Evolutionary conservation across 805 yeast species (phyloP).

Genomic region (Lipomyces chichibuensis): DNA sequence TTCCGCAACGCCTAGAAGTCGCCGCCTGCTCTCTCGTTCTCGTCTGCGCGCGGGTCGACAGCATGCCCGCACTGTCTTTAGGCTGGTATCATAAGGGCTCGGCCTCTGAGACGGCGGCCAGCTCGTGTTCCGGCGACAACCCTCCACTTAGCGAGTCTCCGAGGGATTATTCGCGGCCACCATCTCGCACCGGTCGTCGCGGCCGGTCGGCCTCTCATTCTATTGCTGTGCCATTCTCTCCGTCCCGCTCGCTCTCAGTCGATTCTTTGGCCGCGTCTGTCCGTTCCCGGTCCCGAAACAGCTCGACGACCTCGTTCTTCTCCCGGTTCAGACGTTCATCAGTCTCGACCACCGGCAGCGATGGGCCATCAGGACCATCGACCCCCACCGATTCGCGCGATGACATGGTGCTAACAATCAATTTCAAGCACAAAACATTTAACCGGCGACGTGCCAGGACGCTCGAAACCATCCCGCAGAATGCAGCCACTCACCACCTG

Average conservation of each 20-base stretch:
- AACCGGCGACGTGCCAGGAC: conserved; percentile 34
- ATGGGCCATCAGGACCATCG: background rate
- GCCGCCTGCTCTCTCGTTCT: conserved; percentile 1
- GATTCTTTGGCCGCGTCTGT: conserved; percentile 21
- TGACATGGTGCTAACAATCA: conserved; percentile 16
- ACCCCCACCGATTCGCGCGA: conserved; percentile 19
- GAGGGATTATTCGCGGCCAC: conserved; percentile 15
- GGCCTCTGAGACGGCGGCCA: conserved; percentile 9
- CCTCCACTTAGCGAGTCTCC: background rate
- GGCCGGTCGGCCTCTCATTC: conserved; percentile 13
- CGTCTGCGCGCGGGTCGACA: conserved; percentile 3
- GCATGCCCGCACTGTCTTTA: conserved; percentile 14
- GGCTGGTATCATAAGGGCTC: conserved; percentile 14
- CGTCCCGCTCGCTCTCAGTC: conserved; percentile 26
- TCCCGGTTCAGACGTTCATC: conserved; percentile 31
- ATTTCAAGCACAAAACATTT: conserved; percentile 7
- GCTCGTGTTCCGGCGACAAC: background rate
- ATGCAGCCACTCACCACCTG: conserved; percentile 13
- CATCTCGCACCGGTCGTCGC: conserved; percentile 19
- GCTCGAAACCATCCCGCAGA: conserved; percentile 35
- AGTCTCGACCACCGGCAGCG: conserved; percentile 25
- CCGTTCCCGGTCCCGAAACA: conserved; percentile 12
- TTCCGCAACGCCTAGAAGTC: background rate
- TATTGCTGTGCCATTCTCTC: conserved; percentile 9
- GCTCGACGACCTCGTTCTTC: conserved; percentile 23